These are phyloP conservation scores for Pyrenophora seminiperda DNA, from an alignment of 2,329 filamentous ascomycete species.

Conservation along the genomic window DNA sequence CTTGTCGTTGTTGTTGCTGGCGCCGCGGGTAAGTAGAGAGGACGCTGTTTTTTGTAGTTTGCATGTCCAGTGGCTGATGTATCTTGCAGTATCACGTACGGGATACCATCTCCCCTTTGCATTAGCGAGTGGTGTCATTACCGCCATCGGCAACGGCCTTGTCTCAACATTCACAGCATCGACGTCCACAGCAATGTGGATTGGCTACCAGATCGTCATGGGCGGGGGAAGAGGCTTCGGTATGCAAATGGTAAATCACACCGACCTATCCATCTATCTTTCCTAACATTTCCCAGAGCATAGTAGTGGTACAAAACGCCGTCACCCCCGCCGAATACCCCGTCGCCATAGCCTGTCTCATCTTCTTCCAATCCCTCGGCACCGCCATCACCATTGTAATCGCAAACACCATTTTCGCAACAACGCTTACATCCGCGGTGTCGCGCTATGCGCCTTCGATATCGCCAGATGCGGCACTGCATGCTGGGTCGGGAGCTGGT, in stretches of 20 bases:
- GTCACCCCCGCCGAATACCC: constrained; percentile 36
- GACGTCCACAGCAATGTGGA: constrained; percentile 37
- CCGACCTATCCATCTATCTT: background rate
- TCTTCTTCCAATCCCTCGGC: constrained; percentile 47
- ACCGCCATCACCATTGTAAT: constrained; percentile 38
- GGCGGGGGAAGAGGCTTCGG: constrained; percentile 33
- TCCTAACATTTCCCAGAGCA: constrained; percentile 19
- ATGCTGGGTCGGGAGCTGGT: constrained; percentile 31
- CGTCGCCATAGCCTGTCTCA: constrained; percentile 38
- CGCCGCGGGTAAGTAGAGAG: constrained; percentile 19
- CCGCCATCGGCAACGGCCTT: constrained; percentile 50
- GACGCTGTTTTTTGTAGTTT: fast-evolving
- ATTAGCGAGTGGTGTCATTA: constrained; percentile 35
- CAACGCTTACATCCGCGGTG: constrained; percentile 25
- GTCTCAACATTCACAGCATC: constrained; percentile 47
- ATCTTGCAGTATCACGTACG: constrained; percentile 17
- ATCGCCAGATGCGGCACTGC: constrained; percentile 23
- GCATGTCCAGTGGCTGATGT: constrained; percentile 6
- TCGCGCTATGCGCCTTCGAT: constrained; percentile 31
- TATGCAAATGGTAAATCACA: constrained; percentile 30
- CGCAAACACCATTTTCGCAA: constrained; percentile 36
- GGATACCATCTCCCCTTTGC: constrained; percentile 41
- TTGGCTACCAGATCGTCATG: constrained; percentile 36
- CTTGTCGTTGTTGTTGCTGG: constrained; percentile 26
- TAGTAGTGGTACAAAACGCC: constrained; percentile 42